Conservation (phyloP, 192 early-diverging fungal species). For the Backusella luteola region DNA sequence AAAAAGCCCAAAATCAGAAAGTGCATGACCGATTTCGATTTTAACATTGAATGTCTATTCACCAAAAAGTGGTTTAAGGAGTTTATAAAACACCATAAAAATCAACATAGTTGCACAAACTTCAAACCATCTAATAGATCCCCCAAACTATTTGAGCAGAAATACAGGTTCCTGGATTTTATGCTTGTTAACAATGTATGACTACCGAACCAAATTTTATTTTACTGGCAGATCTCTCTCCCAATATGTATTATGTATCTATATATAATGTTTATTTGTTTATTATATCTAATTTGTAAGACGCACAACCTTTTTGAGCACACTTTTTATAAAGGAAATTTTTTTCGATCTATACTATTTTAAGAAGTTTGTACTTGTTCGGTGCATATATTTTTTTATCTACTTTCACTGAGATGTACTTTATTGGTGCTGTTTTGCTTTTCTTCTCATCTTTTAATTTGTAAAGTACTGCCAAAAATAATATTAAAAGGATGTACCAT, state of each 20-base stretch:
- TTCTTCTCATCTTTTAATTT: no score
- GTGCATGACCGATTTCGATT: background rate
- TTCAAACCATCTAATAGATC: background rate
- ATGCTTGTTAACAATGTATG: background rate
- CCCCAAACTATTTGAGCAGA: background rate
- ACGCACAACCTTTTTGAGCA: background rate
- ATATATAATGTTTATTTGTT: background rate
- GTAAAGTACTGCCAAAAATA: no score
- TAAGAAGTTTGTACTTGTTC: background rate
- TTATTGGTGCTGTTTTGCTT: no score
- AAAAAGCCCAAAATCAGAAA: background rate
- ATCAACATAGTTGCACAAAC: background rate
- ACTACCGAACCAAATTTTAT: background rate
- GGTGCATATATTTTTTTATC: background rate
- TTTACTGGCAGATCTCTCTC: background rate
- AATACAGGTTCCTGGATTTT: background rate
- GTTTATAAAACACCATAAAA: background rate
- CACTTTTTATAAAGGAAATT: slow-evolving; percentile 2
- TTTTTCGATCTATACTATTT: background rate
- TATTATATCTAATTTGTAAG: background rate
- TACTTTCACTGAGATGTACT: no score
- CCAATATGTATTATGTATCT: background rate
- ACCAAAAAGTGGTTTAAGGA: background rate
- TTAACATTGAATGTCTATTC: background rate
- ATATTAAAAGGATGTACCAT: no score